Evolutionary conservation across 1,139 yeast genomes (phyloP).

Genomic region (Saccharomyces uvarum): DNA sequence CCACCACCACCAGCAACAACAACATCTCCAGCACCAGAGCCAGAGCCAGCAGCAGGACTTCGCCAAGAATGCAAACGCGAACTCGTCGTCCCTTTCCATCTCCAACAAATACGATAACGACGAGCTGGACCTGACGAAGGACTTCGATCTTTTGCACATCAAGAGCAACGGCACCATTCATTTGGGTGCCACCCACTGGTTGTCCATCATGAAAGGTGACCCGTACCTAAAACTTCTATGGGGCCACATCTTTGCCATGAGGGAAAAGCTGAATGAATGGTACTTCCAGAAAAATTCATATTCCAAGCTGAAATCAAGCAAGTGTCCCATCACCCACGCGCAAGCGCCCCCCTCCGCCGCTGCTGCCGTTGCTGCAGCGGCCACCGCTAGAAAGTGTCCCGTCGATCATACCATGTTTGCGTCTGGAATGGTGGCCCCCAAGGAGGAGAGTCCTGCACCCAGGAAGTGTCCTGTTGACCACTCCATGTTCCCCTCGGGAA

Average conservation of each 20-base stretch:
- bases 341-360: slow-evolving; percentile 1
- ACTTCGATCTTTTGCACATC: slow-evolving; percentile 44
- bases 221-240: slow-evolving; percentile 44
- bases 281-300: slow-evolving; percentile 17
- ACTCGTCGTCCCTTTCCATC: background rate
- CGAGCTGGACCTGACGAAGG: slow-evolving; percentile 39
- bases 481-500: background rate
- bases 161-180: slow-evolving; percentile 44
- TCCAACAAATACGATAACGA: slow-evolving; percentile 28
- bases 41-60: background rate
- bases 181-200: slow-evolving; percentile 46
- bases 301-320: background rate
- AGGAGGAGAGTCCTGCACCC: background rate
- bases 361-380: background rate
- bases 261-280: slow-evolving; percentile 38
- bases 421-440: background rate
- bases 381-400: slow-evolving; percentile 2
- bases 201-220: slow-evolving; percentile 47
- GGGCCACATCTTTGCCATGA: slow-evolving; percentile 43
- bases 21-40: background rate
- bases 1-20: background rate
- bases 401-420: slow-evolving; percentile 4
- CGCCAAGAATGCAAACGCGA: background rate
- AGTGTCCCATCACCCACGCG: slow-evolving; percentile 2
- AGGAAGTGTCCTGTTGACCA: slow-evolving; percentile 7